Conservation (phyloP, 352 stramenopile genomes). For the Phytophthora parvispora region DNA sequence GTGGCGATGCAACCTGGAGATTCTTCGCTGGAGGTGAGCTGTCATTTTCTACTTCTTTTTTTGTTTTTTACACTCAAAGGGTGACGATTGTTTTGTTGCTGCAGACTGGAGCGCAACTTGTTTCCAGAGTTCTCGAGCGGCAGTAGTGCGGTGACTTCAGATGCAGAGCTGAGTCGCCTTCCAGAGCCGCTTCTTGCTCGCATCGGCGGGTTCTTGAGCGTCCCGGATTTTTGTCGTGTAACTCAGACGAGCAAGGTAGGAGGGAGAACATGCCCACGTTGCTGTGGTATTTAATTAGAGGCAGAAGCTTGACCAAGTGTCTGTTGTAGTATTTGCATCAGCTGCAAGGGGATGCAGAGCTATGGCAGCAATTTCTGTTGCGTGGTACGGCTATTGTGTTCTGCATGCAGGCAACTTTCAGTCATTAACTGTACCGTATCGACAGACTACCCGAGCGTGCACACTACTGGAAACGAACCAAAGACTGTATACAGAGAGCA, state of each 20-base stretch:
- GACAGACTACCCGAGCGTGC: background rate
- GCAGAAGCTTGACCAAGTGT: background rate
- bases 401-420: background rate
- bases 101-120: slow-evolving; percentile 55
- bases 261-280: background rate
- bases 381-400: slow-evolving; percentile 26
- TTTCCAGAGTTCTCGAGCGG: slow-evolving; percentile 39
- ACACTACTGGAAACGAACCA: background rate
- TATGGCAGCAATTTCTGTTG: slow-evolving; percentile 44
- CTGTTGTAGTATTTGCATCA: slow-evolving; percentile 40
- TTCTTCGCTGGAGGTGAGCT: slow-evolving; percentile 51
- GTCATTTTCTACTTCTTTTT: background rate
- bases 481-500: slow-evolving; percentile 32
- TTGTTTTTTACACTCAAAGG: background rate
- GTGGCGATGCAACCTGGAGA: slow-evolving; percentile 54
- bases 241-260: slow-evolving; percentile 50
- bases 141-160: slow-evolving; percentile 15
- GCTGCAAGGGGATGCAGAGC: slow-evolving; percentile 18
- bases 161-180: slow-evolving; percentile 54
- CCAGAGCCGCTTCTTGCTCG: slow-evolving; percentile 38
- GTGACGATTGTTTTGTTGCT: background rate
- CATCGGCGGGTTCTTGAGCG: slow-evolving; percentile 38
- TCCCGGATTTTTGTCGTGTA: slow-evolving; percentile 43
- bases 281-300: background rate
- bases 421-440: background rate